Evolutionary conservation across 345 rosid species (phyloP), one percentile per base, ranked within the genome.

Genomic region (Punica granatum): DNA sequence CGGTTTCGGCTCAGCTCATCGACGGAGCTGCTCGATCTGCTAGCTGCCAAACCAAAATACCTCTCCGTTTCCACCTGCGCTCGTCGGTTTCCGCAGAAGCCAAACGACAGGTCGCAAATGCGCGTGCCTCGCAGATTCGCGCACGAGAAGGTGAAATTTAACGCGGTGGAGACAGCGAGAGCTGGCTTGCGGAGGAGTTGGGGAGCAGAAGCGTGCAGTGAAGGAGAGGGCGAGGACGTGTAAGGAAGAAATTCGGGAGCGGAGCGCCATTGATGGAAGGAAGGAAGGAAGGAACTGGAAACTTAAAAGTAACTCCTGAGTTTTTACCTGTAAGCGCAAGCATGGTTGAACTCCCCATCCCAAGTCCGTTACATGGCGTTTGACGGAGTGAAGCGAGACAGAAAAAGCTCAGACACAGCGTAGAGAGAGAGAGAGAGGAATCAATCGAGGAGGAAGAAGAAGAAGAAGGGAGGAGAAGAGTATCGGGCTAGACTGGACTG

Each of bases 281-380:
- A 56, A 31, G 44, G 44, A 35, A 23, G 66, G n/a, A n/a, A n/a
- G 26, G 42, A 43, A 46, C 19, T 12, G 35, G 51, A 66, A 66
- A 13, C 35, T 66, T 13, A 9, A 44, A 42, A 48, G 69, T 30
- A 66, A 51, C 36, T 26, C 19, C 49, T n/a, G 33, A 35, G 33
- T 5, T 11, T 23, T 49, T 66, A 66, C 69, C 69, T 49, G 69
- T 34, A 23, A 51, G 35, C 44, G 69, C 60, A 66, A 66, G 69
- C 60, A 32, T 49, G 60, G n/a, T 32, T 23, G 53, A 10, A 44
- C 3, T 37, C n/a, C 1, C 7, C 18, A 46, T 9, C 11, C 6
- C 56, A 0, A n/a, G 35, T 13, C 37, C 11, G 53, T 42, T 65
- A 26, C 53, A 30, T 42, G 51, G 4, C 32, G 60, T 13, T 32